Percentiles rank a stretch among this genome's conserved stretches.
phyloP scores from a whole-genome alignment of 768 basidiomycete genomes.

The Russula foetens region DNA sequence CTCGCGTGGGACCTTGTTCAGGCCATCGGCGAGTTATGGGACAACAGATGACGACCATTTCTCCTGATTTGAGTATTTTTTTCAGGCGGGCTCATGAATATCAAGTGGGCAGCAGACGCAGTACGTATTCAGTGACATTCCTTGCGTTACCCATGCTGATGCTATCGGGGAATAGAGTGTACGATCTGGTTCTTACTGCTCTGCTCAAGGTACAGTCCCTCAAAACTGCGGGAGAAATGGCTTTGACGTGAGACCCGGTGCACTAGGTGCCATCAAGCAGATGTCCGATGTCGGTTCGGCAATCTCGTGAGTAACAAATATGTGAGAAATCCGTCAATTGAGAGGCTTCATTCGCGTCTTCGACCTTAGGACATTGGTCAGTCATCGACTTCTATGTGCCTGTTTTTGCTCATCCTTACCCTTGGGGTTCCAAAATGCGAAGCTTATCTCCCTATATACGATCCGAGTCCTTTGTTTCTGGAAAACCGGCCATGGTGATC shows the following conservation, averaged over 20 bases:
- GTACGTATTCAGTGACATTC: conserved; percentile 21
- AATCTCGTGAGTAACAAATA: conserved; percentile 4
- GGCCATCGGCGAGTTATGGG: conserved; percentile 15
- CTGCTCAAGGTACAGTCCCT: conserved; percentile 7
- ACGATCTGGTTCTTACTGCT: conserved; percentile 1
- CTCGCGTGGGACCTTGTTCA: conserved; percentile 25
- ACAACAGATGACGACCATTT: neutral
- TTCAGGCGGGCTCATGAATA: conserved; percentile 32
- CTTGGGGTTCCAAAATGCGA: neutral
- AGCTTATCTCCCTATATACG: conserved; percentile 35
- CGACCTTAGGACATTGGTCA: conserved; percentile 1
- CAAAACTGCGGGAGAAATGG: neutral
- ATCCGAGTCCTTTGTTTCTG: conserved; percentile 31
- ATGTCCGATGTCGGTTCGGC: conserved; percentile 5
- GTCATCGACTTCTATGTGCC: neutral
- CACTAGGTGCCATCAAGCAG: conserved; percentile 6
- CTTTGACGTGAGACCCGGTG: neutral
- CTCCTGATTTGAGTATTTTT: neutral
- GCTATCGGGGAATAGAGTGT: neutral
- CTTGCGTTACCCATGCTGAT: neutral
- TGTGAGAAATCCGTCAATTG: neutral
- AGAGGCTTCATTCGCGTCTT: neutral
- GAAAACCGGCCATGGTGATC: neutral
- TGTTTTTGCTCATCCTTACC: neutral
- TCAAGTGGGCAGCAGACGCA: conserved; percentile 28